Evolutionary conservation across 1,284 basidiomycete genomes (phyloP), one percentile per base, ranked within the genome.

Genomic region (Dichomitus squalens): DNA sequence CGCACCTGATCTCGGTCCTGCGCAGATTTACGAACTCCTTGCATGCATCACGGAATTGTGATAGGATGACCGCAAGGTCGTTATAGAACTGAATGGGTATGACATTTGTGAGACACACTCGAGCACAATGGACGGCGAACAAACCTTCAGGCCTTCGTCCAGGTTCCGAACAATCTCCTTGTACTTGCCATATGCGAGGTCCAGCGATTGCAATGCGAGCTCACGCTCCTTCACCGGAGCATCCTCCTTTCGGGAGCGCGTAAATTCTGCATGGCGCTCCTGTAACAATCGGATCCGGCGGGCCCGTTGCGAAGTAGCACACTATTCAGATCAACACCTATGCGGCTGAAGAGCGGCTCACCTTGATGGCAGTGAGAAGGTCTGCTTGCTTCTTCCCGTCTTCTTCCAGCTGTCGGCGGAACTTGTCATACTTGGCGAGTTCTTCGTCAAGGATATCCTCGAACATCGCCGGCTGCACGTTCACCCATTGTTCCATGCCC

Each of bases 121-220:
- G 38, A 34, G 8, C 14, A 18, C 3, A 16, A 16, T 33, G 21
- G 14, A 47, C 16, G 4, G 9, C 29, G 41, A 44, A 6, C 8
- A 34, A 16, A 39, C 92, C 77, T 94, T 89, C 64, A 93, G 80
- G 1, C 96, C 96, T 70, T 98, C 95, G 51, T 92, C 88, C 11
- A 96, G 78, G 70, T 98, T 95, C 53, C 86, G 84, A 1, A 79
- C 80, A 16, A 97, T 90, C 72, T 98, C 95, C 49, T 85, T 81
- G 73, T 96, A 97, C 69, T 94, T 94, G 74, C 88, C 88, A 73
- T 94, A 93, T 0, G 94, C 92, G 34, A 90, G 73, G 64, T 97
- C 93, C 50, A 98, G 85, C n/a, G 87, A 87, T 68, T 95, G 94
- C 39, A 98, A 74, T 0, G 89, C 89, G 58, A 83, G 78, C 73